phyloP scores from a whole-genome alignment of 1,284 basidiomycete genomes.

The Jaminaea rosea region DNA sequence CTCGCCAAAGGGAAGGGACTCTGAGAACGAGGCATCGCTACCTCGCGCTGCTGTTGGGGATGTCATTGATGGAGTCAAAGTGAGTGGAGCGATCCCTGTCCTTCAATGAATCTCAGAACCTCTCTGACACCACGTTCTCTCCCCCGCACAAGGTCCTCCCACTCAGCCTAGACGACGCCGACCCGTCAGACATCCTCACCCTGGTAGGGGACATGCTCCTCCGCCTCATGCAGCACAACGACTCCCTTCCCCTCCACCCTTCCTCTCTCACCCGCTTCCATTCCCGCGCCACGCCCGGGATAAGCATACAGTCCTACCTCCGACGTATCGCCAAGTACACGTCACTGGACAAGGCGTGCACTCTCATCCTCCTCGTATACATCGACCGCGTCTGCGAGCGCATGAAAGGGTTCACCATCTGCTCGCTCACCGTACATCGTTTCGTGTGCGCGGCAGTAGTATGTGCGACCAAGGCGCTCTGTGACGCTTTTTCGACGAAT shows the following conservation, averaged over 20 bases:
- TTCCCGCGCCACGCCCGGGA: constrained; percentile 42
- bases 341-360: constrained; percentile 42
- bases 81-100: too few species aligned
- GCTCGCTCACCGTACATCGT: constrained; percentile 43
- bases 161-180: constrained; percentile 37
- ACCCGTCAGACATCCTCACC: constrained; percentile 36
- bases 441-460: constrained; percentile 45
- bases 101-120: too few species aligned
- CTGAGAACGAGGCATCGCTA: background rate
- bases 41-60: too few species aligned
- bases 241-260: constrained; percentile 41
- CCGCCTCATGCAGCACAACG: constrained; percentile 42
- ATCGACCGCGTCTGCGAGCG: constrained; percentile 45
- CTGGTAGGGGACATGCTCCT: constrained; percentile 44
- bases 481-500: constrained; percentile 46
- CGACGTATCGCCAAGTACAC: constrained; percentile 45
- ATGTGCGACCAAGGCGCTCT: constrained; percentile 42
- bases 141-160: constrained; percentile 20
- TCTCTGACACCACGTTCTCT: too few species aligned
- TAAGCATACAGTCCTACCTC: constrained; percentile 38
- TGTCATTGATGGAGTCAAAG: background rate
- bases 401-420: constrained; percentile 42
- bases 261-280: constrained; percentile 44
- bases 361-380: constrained; percentile 43
- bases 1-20: background rate